Evolutionary conservation across 2,329 filamentous ascomycete species (phyloP).

Genomic region (Stagonosporopsis tanaceti): DNA sequence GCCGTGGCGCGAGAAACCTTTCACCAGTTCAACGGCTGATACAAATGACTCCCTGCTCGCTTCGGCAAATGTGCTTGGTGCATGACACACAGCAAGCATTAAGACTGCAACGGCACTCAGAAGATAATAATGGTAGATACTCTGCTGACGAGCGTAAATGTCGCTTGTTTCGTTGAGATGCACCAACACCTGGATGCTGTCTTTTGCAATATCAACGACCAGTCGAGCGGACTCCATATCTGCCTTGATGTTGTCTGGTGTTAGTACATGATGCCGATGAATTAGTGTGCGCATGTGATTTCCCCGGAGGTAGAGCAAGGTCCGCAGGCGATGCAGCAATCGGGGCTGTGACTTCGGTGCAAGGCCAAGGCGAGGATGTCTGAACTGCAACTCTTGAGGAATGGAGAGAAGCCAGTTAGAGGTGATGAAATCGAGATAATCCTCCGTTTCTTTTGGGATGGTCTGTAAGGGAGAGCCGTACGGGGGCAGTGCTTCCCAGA

Average conservation of each 20-base stretch:
- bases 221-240: constrained; percentile 22
- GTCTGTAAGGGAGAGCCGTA: constrained; percentile 27
- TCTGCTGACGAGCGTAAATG: constrained; percentile 30
- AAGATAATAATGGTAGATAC: constrained; percentile 31
- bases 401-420: constrained; percentile 30
- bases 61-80: constrained; percentile 28
- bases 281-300: constrained; percentile 30
- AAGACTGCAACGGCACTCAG: constrained; percentile 29
- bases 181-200: constrained; percentile 31
- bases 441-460: constrained; percentile 33
- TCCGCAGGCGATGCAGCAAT: constrained; percentile 25
- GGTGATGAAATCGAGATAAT: constrained; percentile 31
- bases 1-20: constrained; percentile 28
- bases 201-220: constrained; percentile 30
- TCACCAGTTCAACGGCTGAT: constrained; percentile 30
- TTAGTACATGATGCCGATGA: constrained; percentile 33
- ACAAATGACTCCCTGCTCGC: constrained; percentile 28
- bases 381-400: constrained; percentile 28
- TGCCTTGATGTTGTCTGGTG: constrained; percentile 24
- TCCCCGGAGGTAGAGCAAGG: constrained; percentile 28
- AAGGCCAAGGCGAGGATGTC: constrained; percentile 23
- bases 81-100: constrained; percentile 30
- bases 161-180: constrained; percentile 30
- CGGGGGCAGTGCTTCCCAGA: constrained; percentile 33
- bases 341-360: constrained; percentile 23